Evolutionary conservation across 441 rosid genomes (phyloP).

Genomic region (Kokia cookei): DNA sequence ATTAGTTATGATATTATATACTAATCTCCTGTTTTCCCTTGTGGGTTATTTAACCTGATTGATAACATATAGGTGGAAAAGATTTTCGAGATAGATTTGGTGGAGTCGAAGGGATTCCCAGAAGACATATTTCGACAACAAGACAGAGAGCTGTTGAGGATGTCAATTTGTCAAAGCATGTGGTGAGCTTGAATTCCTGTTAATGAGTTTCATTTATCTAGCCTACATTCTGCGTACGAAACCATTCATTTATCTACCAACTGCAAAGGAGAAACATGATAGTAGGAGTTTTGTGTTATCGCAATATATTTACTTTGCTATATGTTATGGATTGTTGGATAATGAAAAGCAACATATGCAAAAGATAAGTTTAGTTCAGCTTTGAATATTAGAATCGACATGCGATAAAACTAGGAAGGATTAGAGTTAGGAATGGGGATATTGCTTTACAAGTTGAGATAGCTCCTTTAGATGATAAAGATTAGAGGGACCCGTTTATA

Average conservation of each 20-base stretch:
- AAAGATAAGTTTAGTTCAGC: background rate
- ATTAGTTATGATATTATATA: background rate
- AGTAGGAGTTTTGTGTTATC: no score
- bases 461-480: background rate
- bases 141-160: conserved; percentile 61
- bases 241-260: no score
- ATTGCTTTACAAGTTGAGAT: background rate
- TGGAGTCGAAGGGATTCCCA: conserved; percentile 80
- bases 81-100: conserved; percentile 81
- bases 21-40: background rate
- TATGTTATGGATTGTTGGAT: background rate
- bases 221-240: no score
- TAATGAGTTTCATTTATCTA: background rate
- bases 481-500: no score
- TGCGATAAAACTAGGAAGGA: background rate
- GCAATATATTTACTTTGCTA: background rate
- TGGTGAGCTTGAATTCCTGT: conserved; percentile 20
- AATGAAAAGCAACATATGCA: background rate
- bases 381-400: background rate
- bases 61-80: conserved; percentile 47
- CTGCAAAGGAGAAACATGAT: no score
- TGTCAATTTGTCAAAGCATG: conserved; percentile 52
- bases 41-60: background rate
- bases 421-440: background rate
- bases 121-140: conserved; percentile 50